Percentiles rank a stretch among this genome's conserved stretches.
phyloP scores from a whole-genome alignment of 2,329 filamentous ascomycete species.

The Aspergillus glaucus region DNA sequence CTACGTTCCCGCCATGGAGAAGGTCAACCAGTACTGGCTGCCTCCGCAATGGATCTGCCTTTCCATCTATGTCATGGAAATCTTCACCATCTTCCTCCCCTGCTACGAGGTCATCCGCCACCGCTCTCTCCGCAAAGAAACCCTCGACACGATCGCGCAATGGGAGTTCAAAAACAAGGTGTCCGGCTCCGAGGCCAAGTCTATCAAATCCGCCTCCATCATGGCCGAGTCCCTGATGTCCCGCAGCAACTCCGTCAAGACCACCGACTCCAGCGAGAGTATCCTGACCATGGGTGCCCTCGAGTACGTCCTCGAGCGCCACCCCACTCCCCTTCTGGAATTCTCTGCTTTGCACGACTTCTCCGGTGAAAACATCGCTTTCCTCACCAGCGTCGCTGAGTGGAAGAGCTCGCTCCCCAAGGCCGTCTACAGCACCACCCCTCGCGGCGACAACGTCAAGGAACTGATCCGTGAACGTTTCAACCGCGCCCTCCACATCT shows the following conservation, averaged over 20 bases:
- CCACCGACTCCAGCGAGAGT: conserved; percentile 36
- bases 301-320: conserved; percentile 53
- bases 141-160: conserved; percentile 30
- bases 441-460: conserved; percentile 18
- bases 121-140: conserved; percentile 27
- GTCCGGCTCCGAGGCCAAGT: conserved; percentile 16
- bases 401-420: conserved; percentile 44
- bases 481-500: conserved; percentile 56
- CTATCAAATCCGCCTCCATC: conserved; percentile 23
- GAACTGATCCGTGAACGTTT: conserved; percentile 47
- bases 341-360: conserved; percentile 63
- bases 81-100: conserved; percentile 59
- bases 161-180: conserved; percentile 33
- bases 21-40: conserved; percentile 51
- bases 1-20: conserved; percentile 48
- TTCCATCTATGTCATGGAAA: conserved; percentile 57
- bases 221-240: conserved; percentile 25
- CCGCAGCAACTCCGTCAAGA: conserved; percentile 33
- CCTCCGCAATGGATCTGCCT: conserved; percentile 58
- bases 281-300: conserved; percentile 57
- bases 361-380: conserved; percentile 65
- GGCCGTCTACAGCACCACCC: conserved; percentile 12
- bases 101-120: conserved; percentile 50
- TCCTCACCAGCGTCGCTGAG: conserved; percentile 52
- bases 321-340: conserved; percentile 54